Percentiles rank a stretch among this genome's conserved stretches.
phyloP scores from a whole-genome alignment of 305 asterid genomes.

The Fraxinus angustifolia region DNA sequence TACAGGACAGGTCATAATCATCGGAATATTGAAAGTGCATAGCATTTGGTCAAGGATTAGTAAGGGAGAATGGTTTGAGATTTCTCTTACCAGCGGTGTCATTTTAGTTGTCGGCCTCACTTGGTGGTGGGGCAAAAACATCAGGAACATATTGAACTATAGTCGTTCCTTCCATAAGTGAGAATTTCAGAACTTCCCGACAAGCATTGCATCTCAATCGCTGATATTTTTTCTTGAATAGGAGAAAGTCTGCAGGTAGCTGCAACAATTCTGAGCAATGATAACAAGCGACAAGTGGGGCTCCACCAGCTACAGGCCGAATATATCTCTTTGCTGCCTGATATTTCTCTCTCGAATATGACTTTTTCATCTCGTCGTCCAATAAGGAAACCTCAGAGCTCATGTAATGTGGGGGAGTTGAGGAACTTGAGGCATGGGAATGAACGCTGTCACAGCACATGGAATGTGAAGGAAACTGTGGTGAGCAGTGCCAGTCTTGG shows the following conservation, averaged over 20 bases:
- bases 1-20: too few relatives aligned
- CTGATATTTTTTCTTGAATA: conserved; percentile 50
- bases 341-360: conserved; percentile 41
- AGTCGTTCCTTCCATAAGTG: conserved; percentile 40
- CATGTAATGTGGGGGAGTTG: conserved; percentile 48
- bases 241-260: conserved; percentile 70
- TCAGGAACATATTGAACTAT: conserved; percentile 45
- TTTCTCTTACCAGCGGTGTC: conserved; percentile 23
- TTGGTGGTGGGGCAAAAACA: conserved; percentile 48
- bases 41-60: not conserved
- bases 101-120: conserved; percentile 30
- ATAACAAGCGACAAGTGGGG: conserved; percentile 65
- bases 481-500: conserved; percentile 48
- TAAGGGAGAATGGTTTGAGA: conserved; percentile 22
- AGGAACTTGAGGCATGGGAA: conserved; percentile 30
- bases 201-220: conserved; percentile 69
- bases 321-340: conserved; percentile 42
- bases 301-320: conserved; percentile 74
- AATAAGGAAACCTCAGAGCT: conserved; percentile 42
- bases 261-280: conserved; percentile 63
- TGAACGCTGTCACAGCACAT: conserved; percentile 25
- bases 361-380: conserved; percentile 37
- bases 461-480: conserved; percentile 41
- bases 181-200: conserved; percentile 47
- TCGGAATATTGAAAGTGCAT: too few relatives aligned